phyloP scores from a whole-genome alignment of 768 basidiomycete species.

The Exsudoporus frostii region DNA sequence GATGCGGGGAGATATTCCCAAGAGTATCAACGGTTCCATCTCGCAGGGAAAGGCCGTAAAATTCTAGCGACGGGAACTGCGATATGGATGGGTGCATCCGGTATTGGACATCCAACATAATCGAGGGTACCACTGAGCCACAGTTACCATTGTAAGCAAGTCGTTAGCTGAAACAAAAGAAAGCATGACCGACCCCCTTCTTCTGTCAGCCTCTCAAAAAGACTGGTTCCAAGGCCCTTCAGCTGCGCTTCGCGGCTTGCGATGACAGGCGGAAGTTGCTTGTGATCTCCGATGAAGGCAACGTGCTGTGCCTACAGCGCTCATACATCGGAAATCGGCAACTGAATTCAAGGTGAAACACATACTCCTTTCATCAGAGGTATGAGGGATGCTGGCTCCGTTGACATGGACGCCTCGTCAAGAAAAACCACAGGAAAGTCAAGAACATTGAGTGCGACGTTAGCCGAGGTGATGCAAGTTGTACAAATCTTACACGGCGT shows the following conservation, averaged over 20 bases:
- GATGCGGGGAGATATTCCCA: conserved; percentile 44
- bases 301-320: conserved; percentile 67
- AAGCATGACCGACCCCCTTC: conserved; percentile 60
- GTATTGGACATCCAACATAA: conserved; percentile 94
- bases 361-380: conserved; percentile 92
- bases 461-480: conserved; percentile 80
- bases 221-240: conserved; percentile 71
- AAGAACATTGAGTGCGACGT: conserved; percentile 56
- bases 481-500: conserved; percentile 66
- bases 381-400: conserved; percentile 87
- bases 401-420: conserved; percentile 96
- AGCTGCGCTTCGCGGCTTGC: conserved; percentile 69
- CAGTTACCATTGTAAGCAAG: conserved; percentile 7
- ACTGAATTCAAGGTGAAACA: conserved; percentile 21
- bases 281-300: conserved; percentile 94
- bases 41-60: conserved; percentile 66
- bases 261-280: conserved; percentile 90
- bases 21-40: conserved; percentile 69
- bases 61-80: conserved; percentile 78
- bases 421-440: conserved; percentile 94
- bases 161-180: not conserved
- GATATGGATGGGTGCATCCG: conserved; percentile 94
- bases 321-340: conserved; percentile 12
- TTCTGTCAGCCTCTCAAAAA: conserved; percentile 88
- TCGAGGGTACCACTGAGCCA: conserved; percentile 68